Evolutionary conservation across 257 asterid genomes (phyloP), one percentile per base, ranked within the genome.

Genomic region (Solanum lignicaule): DNA sequence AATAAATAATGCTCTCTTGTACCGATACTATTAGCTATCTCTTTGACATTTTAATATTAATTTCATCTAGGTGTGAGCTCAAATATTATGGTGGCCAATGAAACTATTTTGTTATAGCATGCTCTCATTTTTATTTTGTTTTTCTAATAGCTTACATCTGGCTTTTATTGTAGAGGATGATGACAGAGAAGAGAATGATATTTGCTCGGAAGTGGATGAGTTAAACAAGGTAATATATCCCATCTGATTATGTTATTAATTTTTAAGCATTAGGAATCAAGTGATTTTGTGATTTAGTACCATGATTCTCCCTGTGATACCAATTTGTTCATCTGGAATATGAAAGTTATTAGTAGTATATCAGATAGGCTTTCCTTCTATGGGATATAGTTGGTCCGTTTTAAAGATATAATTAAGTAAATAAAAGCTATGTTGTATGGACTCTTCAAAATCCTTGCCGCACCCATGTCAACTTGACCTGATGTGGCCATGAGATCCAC

Each of bases 91-190:
- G 68, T 81, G 66, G 85, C 68, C 13, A 48, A 48, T 46, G n/a
- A 81, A 81, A 9, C 85, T 8, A 29, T 73, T 32, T 86, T 75
- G 60, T 46, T 10, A 4, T 74, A 31, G 33, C 12, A 52, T 88
- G 38, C 35, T 83, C 83, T 6, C 69, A 20, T 72, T 74, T 27
- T 16, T 52, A 52, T 52, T 52, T 52, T 18, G 62, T 52, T 52
- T 36, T 5, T 81, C 29, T 18, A 16, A 33, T 81, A 29, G 29
- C 68, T 81, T 52, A 46, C 68, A 10, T 81, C 29, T 62, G 62
- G 65, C 39, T 62, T 87, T 73, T 41, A 25, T 86, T 83, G 90
- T 92, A 94, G 95, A 90, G 83, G 94, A 93, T 85, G 95, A 87
- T 84, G 87, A 83, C 82, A 88, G 84, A 76, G 90, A 88, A 78